Evolutionary conservation across 345 rosid species (phyloP).

Genomic region (Salix koriyanagi): DNA sequence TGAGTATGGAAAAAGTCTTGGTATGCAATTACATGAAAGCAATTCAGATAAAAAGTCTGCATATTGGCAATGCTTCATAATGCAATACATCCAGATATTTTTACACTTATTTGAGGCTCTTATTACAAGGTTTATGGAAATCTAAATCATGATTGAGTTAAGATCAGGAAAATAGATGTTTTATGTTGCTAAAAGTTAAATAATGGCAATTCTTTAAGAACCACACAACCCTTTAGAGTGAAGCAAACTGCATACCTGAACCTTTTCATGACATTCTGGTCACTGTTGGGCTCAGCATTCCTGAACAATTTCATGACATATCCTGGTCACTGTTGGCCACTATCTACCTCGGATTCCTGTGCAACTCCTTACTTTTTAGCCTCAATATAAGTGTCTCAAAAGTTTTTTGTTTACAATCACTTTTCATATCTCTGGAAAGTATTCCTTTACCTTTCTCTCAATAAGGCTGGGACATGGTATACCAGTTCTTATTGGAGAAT

Average conservation of each 20-base stretch:
- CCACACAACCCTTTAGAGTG: not conserved
- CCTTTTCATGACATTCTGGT: not conserved
- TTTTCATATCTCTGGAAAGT: slow-evolving; percentile 13
- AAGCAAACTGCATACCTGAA: not conserved
- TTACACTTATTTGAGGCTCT: not conserved
- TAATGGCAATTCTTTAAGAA: not conserved
- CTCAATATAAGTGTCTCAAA: slow-evolving; percentile 12
- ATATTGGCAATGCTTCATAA: not conserved
- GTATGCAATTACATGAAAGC: too few relatives aligned
- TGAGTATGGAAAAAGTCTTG: too few relatives aligned
- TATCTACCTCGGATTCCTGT: slow-evolving; percentile 15
- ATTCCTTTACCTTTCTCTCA: slow-evolving; percentile 5
- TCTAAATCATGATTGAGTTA: not conserved
- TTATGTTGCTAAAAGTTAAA: not conserved
- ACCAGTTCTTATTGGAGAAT: slow-evolving; percentile 14
- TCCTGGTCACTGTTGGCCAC: not conserved
- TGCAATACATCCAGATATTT: not conserved
- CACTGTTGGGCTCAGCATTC: not conserved
- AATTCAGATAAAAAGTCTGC: not conserved
- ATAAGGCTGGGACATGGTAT: slow-evolving; percentile 5
- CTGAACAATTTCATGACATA: slow-evolving; percentile 14
- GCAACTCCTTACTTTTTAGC: slow-evolving; percentile 3
- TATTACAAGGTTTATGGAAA: not conserved
- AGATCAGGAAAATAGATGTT: not conserved
- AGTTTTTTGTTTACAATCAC: slow-evolving; percentile 13